Evolutionary conservation across 768 basidiomycete species (phyloP), one percentile per base, ranked within the genome.

Genomic region (Lentinula raphanica): DNA sequence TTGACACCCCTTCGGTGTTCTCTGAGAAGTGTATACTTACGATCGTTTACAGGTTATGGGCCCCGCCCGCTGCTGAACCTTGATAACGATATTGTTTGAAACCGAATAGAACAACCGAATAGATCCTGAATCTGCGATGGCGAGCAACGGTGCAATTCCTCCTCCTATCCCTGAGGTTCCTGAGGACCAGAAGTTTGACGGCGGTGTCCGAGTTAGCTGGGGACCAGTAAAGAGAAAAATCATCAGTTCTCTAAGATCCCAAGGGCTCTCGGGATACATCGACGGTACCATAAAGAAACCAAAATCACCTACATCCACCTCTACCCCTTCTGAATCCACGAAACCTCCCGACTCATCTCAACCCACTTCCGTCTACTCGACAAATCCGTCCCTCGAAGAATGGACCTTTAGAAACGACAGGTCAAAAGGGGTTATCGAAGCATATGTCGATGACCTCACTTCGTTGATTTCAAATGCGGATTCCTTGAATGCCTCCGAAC

Each of bases 91-190:
- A n/a, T n/a, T n/a, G n/a, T n/a, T n/a, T n/a, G n/a, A n/a, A n/a
- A n/a, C n/a, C n/a, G n/a, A n/a, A n/a, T n/a, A n/a, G n/a, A n/a
- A n/a, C n/a, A n/a, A n/a, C n/a, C n/a, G n/a, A n/a, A n/a, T n/a
- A n/a, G n/a, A n/a, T 32, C 31, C 31, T 32, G 31, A 32, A 32
- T 11, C 98, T 64, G 17, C n/a, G 3, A 51, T 51, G 49, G 49
- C 25, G 11, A 28, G 27, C 11, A 51, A 32, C n/a, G 49, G 49
- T 7, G 25, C 49, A n/a, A 51, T 51, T 11, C 49, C 49, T 4
- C 49, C 49, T 13, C 27, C 27, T 6, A 28, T 51, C 7, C 25
- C 49, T 29, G 49, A 51, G 25, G 49, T 51, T 17, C 49, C 49
- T 31, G 27, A 29, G 49, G 49, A 51, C 7, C 7, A 29, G 48